Conservation (phyloP, 164 flowering plant genomes). For the Annona cherimola region DNA sequence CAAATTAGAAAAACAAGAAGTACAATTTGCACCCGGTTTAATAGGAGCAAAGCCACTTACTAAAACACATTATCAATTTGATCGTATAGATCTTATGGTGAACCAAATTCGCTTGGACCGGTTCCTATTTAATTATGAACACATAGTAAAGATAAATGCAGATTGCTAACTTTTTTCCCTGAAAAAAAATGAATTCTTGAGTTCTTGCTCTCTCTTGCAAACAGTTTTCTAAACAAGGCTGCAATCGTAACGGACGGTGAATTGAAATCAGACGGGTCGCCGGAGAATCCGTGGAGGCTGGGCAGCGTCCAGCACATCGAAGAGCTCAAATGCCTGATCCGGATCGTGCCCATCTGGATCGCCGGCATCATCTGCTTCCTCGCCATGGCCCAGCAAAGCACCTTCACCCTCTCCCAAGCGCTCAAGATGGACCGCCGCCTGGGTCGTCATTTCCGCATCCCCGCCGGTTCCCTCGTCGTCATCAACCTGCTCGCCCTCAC, state of each 20-base stretch:
- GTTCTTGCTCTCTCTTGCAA: not conserved
- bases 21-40: too few species aligned
- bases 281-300: constrained; percentile 39
- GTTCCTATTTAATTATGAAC: too few species aligned
- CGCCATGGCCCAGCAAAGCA: constrained; percentile 44
- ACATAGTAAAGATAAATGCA: not conserved
- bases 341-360: constrained; percentile 47
- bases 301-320: constrained; percentile 52
- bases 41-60: too few species aligned
- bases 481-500: constrained; percentile 47
- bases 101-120: too few species aligned
- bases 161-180: too few species aligned
- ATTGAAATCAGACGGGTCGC: constrained; percentile 31
- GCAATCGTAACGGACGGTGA: constrained; percentile 4
- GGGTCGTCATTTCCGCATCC: constrained; percentile 49
- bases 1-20: too few species aligned
- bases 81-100: too few species aligned
- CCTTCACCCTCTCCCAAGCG: constrained; percentile 60
- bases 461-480: constrained; percentile 41
- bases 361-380: constrained; percentile 47
- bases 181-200: too few species aligned
- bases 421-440: constrained; percentile 48
- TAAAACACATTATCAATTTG: too few species aligned
- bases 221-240: constrained; percentile 11
- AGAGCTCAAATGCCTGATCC: constrained; percentile 43